Percentiles rank a stretch among this genome's conserved stretches.
Conservation (phyloP, 768 basidiomycete species). For the Phallus indusiatus region DNA sequence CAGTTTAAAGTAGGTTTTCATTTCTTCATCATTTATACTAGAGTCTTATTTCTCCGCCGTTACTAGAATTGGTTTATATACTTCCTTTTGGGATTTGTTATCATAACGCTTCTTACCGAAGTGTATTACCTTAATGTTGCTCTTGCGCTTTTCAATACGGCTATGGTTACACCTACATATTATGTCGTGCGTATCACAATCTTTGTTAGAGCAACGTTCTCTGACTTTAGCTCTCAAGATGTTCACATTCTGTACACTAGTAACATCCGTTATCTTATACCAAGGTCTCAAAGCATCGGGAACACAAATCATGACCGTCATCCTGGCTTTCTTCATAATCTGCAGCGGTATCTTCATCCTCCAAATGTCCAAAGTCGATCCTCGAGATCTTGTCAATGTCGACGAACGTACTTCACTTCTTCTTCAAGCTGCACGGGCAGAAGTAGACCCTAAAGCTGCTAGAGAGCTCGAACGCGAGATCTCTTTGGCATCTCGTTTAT, state of each 20-base stretch:
- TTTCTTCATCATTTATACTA: neutral
- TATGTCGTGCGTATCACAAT: constrained; percentile 64
- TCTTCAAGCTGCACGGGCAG: constrained; percentile 64
- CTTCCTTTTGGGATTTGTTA: constrained; percentile 76
- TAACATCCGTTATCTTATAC: constrained; percentile 82
- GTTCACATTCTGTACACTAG: constrained; percentile 68
- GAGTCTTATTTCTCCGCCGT: constrained; percentile 5
- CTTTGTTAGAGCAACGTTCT: neutral
- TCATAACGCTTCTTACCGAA: constrained; percentile 76
- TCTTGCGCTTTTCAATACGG: constrained; percentile 89
- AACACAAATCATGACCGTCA: constrained; percentile 77
- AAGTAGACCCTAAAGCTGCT: constrained; percentile 23
- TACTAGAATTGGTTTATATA: constrained; percentile 88
- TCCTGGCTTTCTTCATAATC: constrained; percentile 87
- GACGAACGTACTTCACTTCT: constrained; percentile 88
- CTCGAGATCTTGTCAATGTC: constrained; percentile 60
- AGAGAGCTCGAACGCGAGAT: constrained; percentile 16
- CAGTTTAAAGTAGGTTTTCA: constrained; percentile 39
- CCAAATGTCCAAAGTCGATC: constrained; percentile 94
- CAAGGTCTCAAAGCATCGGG: constrained; percentile 76
- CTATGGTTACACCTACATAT: constrained; percentile 81
- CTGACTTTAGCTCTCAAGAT: constrained; percentile 2
- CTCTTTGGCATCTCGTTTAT: neutral
- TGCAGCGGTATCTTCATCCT: constrained; percentile 89
- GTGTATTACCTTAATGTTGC: constrained; percentile 95